Conservation (phyloP, 2,329 filamentous ascomycete species). For the Zasmidium citrigriseum region DNA sequence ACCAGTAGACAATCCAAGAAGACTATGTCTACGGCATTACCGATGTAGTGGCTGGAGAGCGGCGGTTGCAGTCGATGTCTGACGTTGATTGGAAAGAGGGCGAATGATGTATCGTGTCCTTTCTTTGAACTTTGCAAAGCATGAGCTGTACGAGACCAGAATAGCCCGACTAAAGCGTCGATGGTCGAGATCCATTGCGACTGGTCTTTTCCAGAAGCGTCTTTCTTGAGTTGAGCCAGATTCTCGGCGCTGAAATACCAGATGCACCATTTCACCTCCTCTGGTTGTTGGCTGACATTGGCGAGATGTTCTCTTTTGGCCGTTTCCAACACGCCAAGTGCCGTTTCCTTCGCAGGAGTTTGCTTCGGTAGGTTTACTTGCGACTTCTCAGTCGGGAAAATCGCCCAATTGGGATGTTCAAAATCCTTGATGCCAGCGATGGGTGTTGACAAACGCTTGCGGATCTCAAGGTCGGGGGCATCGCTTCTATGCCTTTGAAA, state of each 20-base stretch:
- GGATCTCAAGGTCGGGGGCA: slow-evolving; percentile 5
- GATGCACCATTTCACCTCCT: slow-evolving; percentile 13
- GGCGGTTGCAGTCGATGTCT: slow-evolving; percentile 14
- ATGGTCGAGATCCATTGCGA: slow-evolving; percentile 23
- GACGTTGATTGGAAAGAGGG: slow-evolving; percentile 21
- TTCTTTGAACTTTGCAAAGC: slow-evolving; percentile 10
- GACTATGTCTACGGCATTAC: slow-evolving; percentile 19
- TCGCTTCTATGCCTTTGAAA: slow-evolving; percentile 7
- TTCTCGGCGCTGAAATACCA: slow-evolving; percentile 19
- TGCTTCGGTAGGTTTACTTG: slow-evolving; percentile 13
- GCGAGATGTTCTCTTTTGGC: slow-evolving; percentile 10
- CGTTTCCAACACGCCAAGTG: slow-evolving; percentile 6
- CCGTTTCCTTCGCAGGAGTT: slow-evolving; percentile 4
- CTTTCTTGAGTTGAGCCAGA: slow-evolving; percentile 17
- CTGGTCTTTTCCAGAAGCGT: slow-evolving; percentile 6
- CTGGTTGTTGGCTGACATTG: not conserved
- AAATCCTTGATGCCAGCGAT: not conserved
- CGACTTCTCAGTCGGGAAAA: slow-evolving; percentile 14
- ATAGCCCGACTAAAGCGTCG: slow-evolving; percentile 20
- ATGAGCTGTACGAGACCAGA: slow-evolving; percentile 19
- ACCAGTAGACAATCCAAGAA: not conserved
- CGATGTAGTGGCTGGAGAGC: slow-evolving; percentile 15
- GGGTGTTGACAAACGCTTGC: slow-evolving; percentile 15
- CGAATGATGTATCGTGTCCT: slow-evolving; percentile 9
- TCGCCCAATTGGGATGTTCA: slow-evolving; percentile 11